phyloP scores from a whole-genome alignment of 208 protist species.

The Acanthamoeba royreba region DNA sequence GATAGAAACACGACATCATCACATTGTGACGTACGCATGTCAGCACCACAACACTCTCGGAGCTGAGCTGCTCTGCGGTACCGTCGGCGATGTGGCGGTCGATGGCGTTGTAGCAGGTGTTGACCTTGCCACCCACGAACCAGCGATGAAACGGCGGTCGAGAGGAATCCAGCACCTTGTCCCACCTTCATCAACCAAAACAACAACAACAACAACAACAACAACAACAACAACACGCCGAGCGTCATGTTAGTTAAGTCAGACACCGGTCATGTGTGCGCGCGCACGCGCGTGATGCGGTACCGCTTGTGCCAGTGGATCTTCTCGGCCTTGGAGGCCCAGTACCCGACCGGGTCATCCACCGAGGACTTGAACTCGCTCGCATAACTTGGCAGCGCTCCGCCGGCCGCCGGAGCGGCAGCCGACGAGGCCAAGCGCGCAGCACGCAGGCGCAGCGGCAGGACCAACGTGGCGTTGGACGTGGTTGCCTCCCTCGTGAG shows the following conservation, averaged over 20 bases:
- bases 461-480: too few species aligned
- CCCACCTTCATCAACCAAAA: neutral
- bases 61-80: neutral
- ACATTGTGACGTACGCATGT: too few species aligned
- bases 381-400: neutral
- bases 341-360: neutral
- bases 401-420: neutral
- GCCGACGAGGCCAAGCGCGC: too few species aligned
- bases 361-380: conserved; percentile 3
- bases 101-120: conserved; percentile 59
- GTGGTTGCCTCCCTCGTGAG: too few species aligned
- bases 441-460: too few species aligned
- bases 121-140: neutral
- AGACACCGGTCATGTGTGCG: neutral
- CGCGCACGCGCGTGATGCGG: neutral
- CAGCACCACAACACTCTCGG: too few species aligned
- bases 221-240: neutral
- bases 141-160: neutral
- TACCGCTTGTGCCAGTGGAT: conserved; percentile 19
- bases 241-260: neutral
- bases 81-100: conserved; percentile 28
- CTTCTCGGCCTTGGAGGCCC: neutral
- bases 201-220: neutral
- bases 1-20: too few species aligned
- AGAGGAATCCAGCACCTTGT: neutral